phyloP scores from a whole-genome alignment of 2,329 filamentous ascomycete species.

The Rutstroemia sydowiana region DNA sequence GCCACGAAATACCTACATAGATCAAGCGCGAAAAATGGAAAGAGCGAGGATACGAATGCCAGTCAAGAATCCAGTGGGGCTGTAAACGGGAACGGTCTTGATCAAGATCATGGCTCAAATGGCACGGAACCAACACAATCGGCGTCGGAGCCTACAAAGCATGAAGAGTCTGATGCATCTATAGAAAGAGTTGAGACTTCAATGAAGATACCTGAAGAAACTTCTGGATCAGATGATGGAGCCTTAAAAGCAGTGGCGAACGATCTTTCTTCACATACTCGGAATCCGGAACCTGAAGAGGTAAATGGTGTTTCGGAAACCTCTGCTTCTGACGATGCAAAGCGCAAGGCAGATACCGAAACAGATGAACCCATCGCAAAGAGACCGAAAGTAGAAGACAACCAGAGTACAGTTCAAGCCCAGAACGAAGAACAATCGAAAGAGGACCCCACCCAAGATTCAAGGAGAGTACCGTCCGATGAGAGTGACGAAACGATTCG shows the following conservation, averaged over 20 bases:
- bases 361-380: background rate
- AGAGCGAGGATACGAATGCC: background rate
- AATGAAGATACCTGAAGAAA: background rate
- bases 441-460: too few species aligned
- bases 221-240: conserved; percentile 18
- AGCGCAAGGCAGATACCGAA: conserved; percentile 8
- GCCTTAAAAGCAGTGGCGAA: conserved; percentile 24
- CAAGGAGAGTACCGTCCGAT: too few species aligned
- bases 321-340: background rate
- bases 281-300: conserved; percentile 2
- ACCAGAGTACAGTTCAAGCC: background rate
- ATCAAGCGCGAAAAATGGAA: conserved; percentile 5
- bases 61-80: background rate
- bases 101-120: conserved; percentile 3
- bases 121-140: conserved; percentile 2
- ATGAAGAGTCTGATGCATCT: conserved; percentile 11
- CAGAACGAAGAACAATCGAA: background rate
- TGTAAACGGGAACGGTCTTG: conserved; percentile 4
- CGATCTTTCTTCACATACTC: conserved; percentile 22
- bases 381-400: background rate
- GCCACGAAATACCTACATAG: conserved; percentile 8
- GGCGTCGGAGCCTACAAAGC: background rate
- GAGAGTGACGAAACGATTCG: background rate
- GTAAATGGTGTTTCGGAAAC: conserved; percentile 6
- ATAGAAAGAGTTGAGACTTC: background rate